A percentile compares a stretch with the other conserved stretches of the same genome.
Evolutionary conservation across 1,139 yeast genomes (phyloP).

Genomic region (Magnusiomyces clavatus): DNA sequence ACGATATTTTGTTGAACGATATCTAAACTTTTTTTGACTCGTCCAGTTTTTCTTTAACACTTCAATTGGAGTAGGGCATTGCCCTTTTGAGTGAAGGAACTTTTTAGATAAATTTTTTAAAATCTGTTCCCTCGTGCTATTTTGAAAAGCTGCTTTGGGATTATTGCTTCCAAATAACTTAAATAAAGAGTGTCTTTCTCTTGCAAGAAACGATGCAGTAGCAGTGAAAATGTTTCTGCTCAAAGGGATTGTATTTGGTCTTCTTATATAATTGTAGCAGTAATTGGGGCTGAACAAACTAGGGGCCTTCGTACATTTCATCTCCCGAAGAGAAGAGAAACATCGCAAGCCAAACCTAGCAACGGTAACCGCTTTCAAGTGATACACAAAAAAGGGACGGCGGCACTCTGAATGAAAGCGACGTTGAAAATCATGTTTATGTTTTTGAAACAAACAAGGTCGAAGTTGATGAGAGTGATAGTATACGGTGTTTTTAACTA

Average conservation of each 20-base stretch:
- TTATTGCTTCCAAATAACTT: not conserved
- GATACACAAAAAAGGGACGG: not conserved
- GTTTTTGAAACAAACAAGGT: no score
- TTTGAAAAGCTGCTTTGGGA: not conserved
- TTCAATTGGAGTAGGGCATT: not conserved
- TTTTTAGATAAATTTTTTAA: not conserved
- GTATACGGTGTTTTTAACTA: no score
- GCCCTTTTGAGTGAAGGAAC: conserved; percentile 1
- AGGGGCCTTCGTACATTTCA: no score
- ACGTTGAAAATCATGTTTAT: no score
- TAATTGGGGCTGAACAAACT: not conserved
- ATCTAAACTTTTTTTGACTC: not conserved
- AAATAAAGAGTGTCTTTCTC: not conserved
- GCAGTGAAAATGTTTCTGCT: conserved; percentile 1
- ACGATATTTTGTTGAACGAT: not conserved
- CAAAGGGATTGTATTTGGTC: not conserved
- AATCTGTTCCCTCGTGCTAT: not conserved
- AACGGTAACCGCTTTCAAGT: no score
- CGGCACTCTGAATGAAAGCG: not conserved
- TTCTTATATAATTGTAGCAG: not conserved
- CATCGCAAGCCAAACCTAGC: no score
- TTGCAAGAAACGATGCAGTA: not conserved
- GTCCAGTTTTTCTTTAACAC: not conserved
- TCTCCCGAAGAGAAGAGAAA: no score
- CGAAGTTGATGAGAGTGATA: no score